These are phyloP conservation scores for Sequoiadendron giganteum DNA, from an alignment of 75 land plant species.

Conservation along the genomic window DNA sequence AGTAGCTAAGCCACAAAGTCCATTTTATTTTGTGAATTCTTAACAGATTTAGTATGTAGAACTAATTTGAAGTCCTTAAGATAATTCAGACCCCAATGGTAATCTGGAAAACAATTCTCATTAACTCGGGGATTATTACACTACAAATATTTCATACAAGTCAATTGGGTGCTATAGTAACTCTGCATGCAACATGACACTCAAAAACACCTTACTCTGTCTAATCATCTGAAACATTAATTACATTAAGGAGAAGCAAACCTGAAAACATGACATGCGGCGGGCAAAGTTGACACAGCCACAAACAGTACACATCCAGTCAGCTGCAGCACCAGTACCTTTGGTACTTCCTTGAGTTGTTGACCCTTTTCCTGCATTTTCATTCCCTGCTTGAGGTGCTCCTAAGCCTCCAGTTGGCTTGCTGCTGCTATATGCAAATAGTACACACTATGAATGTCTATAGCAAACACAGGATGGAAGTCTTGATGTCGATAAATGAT, in stretches of 20 bases:
- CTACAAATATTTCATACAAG: not conserved
- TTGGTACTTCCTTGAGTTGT: slow-evolving; percentile 31
- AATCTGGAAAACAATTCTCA: not conserved
- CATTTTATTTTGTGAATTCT: too few relatives aligned
- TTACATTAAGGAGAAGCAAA: slow-evolving; percentile 1
- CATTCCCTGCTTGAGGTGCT: slow-evolving; percentile 48
- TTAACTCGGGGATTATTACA: not conserved
- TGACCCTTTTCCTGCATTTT: slow-evolving; percentile 31
- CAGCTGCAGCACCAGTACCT: slow-evolving; percentile 49
- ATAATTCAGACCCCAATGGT: not conserved
- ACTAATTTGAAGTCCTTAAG: not conserved
- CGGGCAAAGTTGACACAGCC: slow-evolving; percentile 99
- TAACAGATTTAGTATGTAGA: not conserved
- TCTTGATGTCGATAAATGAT: not conserved
- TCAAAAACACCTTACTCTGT: not conserved
- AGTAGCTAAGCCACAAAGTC: too few relatives aligned
- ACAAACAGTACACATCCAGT: slow-evolving; percentile 98
- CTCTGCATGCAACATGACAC: not conserved
- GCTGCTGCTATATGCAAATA: slow-evolving; percentile 66
- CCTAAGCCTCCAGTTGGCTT: slow-evolving; percentile 91
- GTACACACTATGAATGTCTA: not conserved
- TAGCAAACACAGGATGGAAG: not conserved
- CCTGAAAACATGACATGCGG: slow-evolving; percentile 92
- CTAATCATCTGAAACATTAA: not conserved
- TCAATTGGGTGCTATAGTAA: not conserved